phyloP scores from a whole-genome alignment of 805 yeast species.

The Yarrowia deformans region DNA sequence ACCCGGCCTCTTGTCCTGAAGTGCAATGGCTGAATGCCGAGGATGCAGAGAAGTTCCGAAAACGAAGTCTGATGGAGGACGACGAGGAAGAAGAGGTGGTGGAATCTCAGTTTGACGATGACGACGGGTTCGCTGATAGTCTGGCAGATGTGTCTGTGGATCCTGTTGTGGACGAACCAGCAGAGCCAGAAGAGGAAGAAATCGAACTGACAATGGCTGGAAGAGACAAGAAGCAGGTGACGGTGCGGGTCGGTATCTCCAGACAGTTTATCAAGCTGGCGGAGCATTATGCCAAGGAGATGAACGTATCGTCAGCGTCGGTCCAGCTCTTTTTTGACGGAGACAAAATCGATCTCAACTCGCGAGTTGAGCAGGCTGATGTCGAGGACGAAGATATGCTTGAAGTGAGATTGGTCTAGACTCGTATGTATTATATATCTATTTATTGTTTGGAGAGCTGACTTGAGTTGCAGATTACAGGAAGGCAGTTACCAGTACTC shows the following conservation, averaged over 20 bases:
- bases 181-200: neutral
- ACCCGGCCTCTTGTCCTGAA: neutral
- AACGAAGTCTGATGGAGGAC: neutral
- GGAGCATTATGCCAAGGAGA: conserved; percentile 13
- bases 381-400: conserved; percentile 33
- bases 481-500: too few species aligned
- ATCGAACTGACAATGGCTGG: conserved; percentile 22
- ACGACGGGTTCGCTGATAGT: neutral
- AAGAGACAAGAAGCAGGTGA: conserved; percentile 3
- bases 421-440: conserved; percentile 11
- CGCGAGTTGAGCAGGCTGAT: neutral
- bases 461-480: too few species aligned
- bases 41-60: conserved; percentile 1
- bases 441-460: too few species aligned
- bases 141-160: neutral
- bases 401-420: conserved; percentile 13
- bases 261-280: conserved; percentile 8
- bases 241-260: neutral
- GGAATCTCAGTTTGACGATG: neutral
- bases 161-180: neutral
- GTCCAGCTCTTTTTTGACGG: conserved; percentile 24
- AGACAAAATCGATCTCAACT: conserved; percentile 1
- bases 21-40: conserved; percentile 17
- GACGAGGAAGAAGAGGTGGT: neutral
- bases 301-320: neutral